Conservation (phyloP, 495 filamentous ascomycete genomes). For the Hamigera avellanea region DNA sequence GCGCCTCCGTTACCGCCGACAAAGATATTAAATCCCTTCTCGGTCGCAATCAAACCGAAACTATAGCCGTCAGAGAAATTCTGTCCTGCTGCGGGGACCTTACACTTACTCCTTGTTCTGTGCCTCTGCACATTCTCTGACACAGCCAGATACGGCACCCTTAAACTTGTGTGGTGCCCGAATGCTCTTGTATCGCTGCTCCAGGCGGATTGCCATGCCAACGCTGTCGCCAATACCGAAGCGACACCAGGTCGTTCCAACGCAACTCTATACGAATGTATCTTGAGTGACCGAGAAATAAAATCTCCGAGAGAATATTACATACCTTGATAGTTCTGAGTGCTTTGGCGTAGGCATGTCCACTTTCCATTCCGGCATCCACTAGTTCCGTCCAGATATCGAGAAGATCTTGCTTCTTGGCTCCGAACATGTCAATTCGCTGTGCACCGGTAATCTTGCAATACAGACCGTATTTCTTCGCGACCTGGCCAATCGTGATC, state of each 20-base stretch:
- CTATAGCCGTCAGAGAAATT: slow-evolving; percentile 17
- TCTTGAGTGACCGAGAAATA: too few relatives aligned
- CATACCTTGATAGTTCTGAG: slow-evolving; percentile 72
- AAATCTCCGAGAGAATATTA: background rate
- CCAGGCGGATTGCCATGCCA: slow-evolving; percentile 87
- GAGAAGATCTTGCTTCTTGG: slow-evolving; percentile 81
- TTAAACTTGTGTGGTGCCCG: slow-evolving; percentile 90
- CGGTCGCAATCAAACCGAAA: slow-evolving; percentile 88
- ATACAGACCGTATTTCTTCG: slow-evolving; percentile 81
- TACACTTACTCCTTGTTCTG: slow-evolving; percentile 77
- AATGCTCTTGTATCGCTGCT: slow-evolving; percentile 92
- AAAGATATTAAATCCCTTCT: slow-evolving; percentile 93
- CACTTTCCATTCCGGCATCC: slow-evolving; percentile 88
- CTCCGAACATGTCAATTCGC: slow-evolving; percentile 92
- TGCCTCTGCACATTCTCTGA: slow-evolving; percentile 89
- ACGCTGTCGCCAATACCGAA: slow-evolving; percentile 93
- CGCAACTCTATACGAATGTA: slow-evolving; percentile 53
- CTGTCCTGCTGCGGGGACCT: too few relatives aligned
- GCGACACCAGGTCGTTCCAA: slow-evolving; percentile 90
- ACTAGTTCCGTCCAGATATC: slow-evolving; percentile 83
- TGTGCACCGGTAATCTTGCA: slow-evolving; percentile 95
- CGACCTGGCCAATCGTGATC: slow-evolving; percentile 78
- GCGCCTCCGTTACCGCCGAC: slow-evolving; percentile 90
- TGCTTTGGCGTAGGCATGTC: slow-evolving; percentile 90
- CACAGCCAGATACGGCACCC: slow-evolving; percentile 83